Base-by-base conservation (phyloP, 2,329 filamentous ascomycete species). In the Purpureocillium lavendulum region DNA sequence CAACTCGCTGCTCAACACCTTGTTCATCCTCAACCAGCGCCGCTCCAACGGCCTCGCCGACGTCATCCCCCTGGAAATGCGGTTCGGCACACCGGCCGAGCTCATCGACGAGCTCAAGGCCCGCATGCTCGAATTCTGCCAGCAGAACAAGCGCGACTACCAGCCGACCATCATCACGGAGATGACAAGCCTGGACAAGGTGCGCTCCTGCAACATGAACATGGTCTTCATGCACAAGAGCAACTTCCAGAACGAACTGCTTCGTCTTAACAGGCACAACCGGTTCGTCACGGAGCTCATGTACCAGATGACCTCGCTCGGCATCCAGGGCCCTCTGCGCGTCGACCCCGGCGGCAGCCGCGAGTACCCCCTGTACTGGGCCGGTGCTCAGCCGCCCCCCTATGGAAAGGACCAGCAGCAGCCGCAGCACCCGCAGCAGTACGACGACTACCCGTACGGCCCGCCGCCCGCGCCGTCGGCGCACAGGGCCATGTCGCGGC, bases 181-280 rank as follows among this genome's bases (percentile, higher is more conserved):
- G 61, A 70, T 97, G 50, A 78, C 77, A 17, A 78, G 80, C 8
- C 80, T 97, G 38, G 79, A 82, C 17, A 82, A 95, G 51, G 86
- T 88, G 29, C 87, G 90, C 57, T 85, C 83, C 6, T 82, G 94
- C 54, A 88, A 81, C 4, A 74, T 96, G 54, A 96, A 95, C 61
- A 80, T 97, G 41, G 82, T 96, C 54, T 95, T 95, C 69, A 96
- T 96, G 70, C 94, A 96, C 74, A 96, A 96, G 62, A 87, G 84
- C 43, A 96, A 90, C 60, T 96, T 85, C 77, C 90, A 97, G 58
- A 96, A 96, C 57, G 90, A 97, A 58, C 71, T 94, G 33, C 71
- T 96, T 17, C 88, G 90, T 65, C 75, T 97, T 3, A 86, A 84
- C 50, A 79, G 90, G 14, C 85, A 92, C 53, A 96, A 96, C 71